Conservation (phyloP, 805 yeast species). For the Candida golubevii region DNA sequence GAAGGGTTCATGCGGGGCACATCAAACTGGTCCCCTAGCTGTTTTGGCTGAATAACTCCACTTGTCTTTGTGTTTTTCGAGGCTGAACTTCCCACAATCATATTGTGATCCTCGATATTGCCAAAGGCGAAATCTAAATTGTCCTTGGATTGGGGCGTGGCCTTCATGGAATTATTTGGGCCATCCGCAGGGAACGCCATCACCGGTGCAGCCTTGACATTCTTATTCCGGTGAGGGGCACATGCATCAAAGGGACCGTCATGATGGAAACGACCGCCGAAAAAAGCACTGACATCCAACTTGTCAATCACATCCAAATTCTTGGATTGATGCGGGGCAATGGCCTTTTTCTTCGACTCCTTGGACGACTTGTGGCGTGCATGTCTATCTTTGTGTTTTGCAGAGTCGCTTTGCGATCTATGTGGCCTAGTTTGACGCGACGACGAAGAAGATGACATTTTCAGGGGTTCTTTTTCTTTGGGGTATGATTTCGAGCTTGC, state of each 20-base stretch:
- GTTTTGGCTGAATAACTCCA: conserved; percentile 13
- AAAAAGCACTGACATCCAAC: conserved; percentile 91
- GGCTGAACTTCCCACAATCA: conserved; percentile 30
- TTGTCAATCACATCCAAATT: conserved; percentile 92
- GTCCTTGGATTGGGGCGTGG: conserved; percentile 47
- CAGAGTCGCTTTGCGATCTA: conserved; percentile 18
- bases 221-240: conserved; percentile 90
- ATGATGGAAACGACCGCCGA: conserved; percentile 93
- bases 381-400: conserved; percentile 16
- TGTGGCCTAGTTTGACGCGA: conserved; percentile 18
- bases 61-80: conserved; percentile 1
- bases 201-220: conserved; percentile 76
- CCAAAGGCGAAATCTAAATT: conserved; percentile 80
- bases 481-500: conserved; percentile 45
- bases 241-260: conserved; percentile 99
- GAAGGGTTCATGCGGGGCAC: conserved; percentile 49
- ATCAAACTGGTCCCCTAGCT: conserved; percentile 17
- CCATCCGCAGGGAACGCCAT: conserved; percentile 95
- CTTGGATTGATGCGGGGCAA: conserved; percentile 51
- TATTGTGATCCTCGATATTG: conserved; percentile 46
- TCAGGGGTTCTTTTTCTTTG: conserved; percentile 41
- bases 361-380: conserved; percentile 14
- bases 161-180: conserved; percentile 81
- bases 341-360: conserved; percentile 38
- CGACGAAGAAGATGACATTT: background rate